A percentile compares a stretch with the other conserved stretches of the same genome.
These are phyloP conservation scores for Dipsacomyces acuminosporus DNA, from an alignment of 371 early-diverging fungal species.

Conservation along the genomic window DNA sequence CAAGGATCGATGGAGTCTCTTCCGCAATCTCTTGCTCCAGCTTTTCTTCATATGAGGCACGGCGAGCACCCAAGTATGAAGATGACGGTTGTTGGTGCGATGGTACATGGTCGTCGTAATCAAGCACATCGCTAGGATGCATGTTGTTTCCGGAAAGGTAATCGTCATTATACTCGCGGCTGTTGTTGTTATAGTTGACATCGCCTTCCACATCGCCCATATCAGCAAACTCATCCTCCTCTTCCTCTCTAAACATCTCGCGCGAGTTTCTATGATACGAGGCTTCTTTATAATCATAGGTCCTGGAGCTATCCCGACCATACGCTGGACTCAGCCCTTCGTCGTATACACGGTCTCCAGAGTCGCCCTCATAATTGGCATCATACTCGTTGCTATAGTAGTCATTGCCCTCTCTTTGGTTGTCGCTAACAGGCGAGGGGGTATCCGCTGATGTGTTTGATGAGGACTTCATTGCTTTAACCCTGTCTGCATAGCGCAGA, in stretches of 20 bases:
- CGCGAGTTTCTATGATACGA: conserved; percentile 10
- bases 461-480: conserved; percentile 81
- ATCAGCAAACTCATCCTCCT: conserved; percentile 53
- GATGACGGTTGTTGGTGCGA: background rate
- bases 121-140: conserved; percentile 7
- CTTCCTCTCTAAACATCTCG: conserved; percentile 43
- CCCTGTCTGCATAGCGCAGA: conserved; percentile 95
- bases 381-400: conserved; percentile 22
- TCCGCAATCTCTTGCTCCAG: conserved; percentile 13
- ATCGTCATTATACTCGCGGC: background rate
- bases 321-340: conserved; percentile 18
- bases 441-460: conserved; percentile 37
- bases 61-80: conserved; percentile 2
- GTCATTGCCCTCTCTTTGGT: conserved; percentile 41
- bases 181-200: conserved; percentile 12
- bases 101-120: too few relatives aligned
- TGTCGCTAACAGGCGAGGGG: conserved; percentile 51
- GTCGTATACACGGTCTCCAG: conserved; percentile 32
- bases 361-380: conserved; percentile 26
- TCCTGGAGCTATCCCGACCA: background rate
- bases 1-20: conserved; percentile 19
- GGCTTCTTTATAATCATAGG: background rate
- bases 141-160: background rate
- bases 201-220: conserved; percentile 35
- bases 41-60: conserved; percentile 24